phyloP scores from a whole-genome alignment of 2,329 filamentous ascomycete genomes.

The Fusarium hainanense region DNA sequence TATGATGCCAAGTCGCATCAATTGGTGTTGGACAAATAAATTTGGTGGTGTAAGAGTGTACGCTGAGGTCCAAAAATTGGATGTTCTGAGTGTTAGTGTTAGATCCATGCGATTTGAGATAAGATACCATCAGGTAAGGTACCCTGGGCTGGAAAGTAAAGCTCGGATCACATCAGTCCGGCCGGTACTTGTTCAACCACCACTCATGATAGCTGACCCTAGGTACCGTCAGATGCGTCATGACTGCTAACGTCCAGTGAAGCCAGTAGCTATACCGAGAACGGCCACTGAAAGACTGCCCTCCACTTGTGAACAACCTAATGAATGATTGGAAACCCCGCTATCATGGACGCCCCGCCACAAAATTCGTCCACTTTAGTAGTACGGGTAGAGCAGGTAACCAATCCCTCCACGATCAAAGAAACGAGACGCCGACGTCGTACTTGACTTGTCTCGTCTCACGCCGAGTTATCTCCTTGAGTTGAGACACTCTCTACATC shows the following conservation, averaged over 20 bases:
- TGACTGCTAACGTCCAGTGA: conserved; percentile 19
- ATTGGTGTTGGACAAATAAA: neutral
- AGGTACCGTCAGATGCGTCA: conserved; percentile 40
- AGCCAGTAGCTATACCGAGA: conserved; percentile 23
- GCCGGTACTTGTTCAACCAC: conserved; percentile 35
- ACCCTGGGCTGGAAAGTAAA: conserved; percentile 24
- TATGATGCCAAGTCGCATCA: conserved; percentile 41
- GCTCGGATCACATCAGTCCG: conserved; percentile 34
- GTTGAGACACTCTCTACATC: conserved; percentile 1
- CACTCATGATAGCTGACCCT: conserved; percentile 28
- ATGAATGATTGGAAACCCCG: conserved; percentile 34
- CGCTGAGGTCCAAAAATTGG: conserved; percentile 3
- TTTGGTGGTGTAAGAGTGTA: neutral
- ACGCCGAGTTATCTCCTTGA: conserved; percentile 38
- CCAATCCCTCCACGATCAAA: conserved; percentile 30
- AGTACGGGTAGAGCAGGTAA: neutral
- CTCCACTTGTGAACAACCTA: neutral
- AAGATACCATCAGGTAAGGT: neutral
- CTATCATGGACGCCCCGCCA: conserved; percentile 45
- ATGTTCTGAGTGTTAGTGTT: neutral
- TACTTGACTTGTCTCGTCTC: conserved; percentile 16
- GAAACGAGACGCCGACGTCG: conserved; percentile 15
- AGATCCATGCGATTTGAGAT: neutral
- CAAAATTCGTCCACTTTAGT: conserved; percentile 39
- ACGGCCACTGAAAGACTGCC: conserved; percentile 22